Evolutionary conservation across 306 rosid species (phyloP), one percentile per base, ranked within the genome.

Genomic region (Quercus dentata): DNA sequence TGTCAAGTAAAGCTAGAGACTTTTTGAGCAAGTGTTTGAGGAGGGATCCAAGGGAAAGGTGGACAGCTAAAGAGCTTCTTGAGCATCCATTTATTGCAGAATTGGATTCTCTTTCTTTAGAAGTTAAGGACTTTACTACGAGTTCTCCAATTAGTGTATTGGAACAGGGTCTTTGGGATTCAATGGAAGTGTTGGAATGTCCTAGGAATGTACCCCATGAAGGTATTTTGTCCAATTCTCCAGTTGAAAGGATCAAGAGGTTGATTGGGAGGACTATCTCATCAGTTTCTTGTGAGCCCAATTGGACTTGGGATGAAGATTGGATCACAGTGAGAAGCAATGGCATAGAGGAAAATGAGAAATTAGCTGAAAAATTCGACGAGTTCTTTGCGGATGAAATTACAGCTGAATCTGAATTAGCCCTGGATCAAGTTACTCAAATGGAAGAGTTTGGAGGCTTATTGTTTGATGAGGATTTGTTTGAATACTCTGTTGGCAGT

Each of bases 121-220:
- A 71, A 23, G 38, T 25, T 2, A 77, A 68, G 74, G 82, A 70
- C 58, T 52, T n/a, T 13, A 75, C n/a, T 7, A 31, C 14, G 81
- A 74, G 71, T 72, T 88, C 92, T 80, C 90, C 92, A 5, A 82
- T 31, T 27, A 83, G 88, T 69, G 92, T 89, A 55, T 78, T 86
- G 85, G 90, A 86, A 31, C 80, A 80, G n/a, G 78, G 76, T 11
- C 68, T 69, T 59, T 88, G 89, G 89, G 84, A 83, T 76, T 81
- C 91, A 31, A 49, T 78, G 44, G 86, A 78, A 62, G 85, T 52
- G 13, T 56, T 14, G 28, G 69, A 74, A 28, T 56, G 44, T 71
- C 88, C 76, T 31, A 55, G 13, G 49, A 76, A 77, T 54, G 61
- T 18, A 12, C 69, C 52, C 33, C 33, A 76, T 27, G 79, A 77